These are phyloP conservation scores for Jackrogersella minutella DNA, from an alignment of 495 filamentous ascomycete species.

Conservation along the genomic window DNA sequence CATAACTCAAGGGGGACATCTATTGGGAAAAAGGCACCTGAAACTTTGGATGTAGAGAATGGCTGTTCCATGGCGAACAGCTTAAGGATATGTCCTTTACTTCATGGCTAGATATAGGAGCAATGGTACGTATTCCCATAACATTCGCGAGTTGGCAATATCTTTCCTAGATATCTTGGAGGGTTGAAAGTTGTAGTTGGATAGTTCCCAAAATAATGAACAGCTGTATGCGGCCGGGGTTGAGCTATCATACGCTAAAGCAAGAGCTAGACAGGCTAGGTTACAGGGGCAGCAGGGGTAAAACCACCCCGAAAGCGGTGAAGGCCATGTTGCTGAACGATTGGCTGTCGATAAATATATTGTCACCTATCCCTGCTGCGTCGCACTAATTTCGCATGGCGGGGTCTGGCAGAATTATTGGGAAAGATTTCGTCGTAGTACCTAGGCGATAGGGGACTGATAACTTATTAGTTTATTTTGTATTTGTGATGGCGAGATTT, in stretches of 20 bases:
- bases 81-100: slow-evolving; percentile 24
- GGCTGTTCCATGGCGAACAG: slow-evolving; percentile 65
- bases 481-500: slow-evolving; percentile 16
- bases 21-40: slow-evolving; percentile 61
- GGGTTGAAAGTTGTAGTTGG: slow-evolving; percentile 1
- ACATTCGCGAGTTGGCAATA: neutral
- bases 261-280: neutral
- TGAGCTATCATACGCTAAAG: slow-evolving; percentile 5
- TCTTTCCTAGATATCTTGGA: neutral
- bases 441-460: neutral
- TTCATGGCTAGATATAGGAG: slow-evolving; percentile 38
- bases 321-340: slow-evolving; percentile 19
- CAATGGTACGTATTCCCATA: neutral
- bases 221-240: neutral
- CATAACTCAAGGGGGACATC: slow-evolving; percentile 1
- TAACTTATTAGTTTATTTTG: neutral
- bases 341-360: slow-evolving; percentile 22
- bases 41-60: slow-evolving; percentile 75
- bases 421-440: slow-evolving; percentile 21
- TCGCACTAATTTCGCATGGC: slow-evolving; percentile 10
- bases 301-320: slow-evolving; percentile 27
- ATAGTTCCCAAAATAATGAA: neutral
- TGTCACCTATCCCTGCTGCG: neutral
- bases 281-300: neutral
- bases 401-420: slow-evolving; percentile 39